Evolutionary conservation across 148 eudicot genomes (phyloP), one percentile per base, ranked within the genome.

Genomic region (Vaccinium myrtillus): DNA sequence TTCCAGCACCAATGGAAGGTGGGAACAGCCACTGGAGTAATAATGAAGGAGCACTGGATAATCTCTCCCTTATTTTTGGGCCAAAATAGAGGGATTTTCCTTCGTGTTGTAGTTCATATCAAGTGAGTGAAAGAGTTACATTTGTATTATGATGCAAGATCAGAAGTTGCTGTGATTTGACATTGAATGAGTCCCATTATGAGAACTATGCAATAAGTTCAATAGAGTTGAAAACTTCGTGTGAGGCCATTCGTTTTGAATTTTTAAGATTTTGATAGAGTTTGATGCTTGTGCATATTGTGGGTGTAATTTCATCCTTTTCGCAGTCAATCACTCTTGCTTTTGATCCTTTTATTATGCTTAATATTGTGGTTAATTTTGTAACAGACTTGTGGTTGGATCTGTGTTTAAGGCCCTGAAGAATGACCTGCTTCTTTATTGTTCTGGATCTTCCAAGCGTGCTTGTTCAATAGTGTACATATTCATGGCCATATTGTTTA

Each of bases 401-500:
- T 75, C 53, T 75, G 14, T 75, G 25, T 21, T 75, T 8, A 21
- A 75, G 78, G 27, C 25, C 78, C 27, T 6, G 49, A n/a, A 48
- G 25, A n/a, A 75, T 21, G 78, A 8, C 25, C 79, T 48, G 55
- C 79, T 6, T 48, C 2, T 96, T 50, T 93, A 92, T 65, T 94
- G 99, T 84, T 96, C 98, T 54, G 98, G 98, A 79, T 90, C 93
- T 82, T 86, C 87, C 77, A 89, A 89, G 69, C 93, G 90, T 59
- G 94, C 6, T 43, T 43, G 46, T 43, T 43, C 46, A 43, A 43
- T 43, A 43, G 6, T 43, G 46, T 87, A 43, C 89, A 89, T 77
- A 90, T 95, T 56, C 90, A 96, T 83, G 99, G 96, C n/a, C 99
- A 96, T 86, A 94, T 95, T 89, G 95, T 89, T 56, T 88, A 93